Evolutionary conservation across 2,329 filamentous ascomycete species (phyloP).

Genomic region (Thielaviopsis ethacetica): DNA sequence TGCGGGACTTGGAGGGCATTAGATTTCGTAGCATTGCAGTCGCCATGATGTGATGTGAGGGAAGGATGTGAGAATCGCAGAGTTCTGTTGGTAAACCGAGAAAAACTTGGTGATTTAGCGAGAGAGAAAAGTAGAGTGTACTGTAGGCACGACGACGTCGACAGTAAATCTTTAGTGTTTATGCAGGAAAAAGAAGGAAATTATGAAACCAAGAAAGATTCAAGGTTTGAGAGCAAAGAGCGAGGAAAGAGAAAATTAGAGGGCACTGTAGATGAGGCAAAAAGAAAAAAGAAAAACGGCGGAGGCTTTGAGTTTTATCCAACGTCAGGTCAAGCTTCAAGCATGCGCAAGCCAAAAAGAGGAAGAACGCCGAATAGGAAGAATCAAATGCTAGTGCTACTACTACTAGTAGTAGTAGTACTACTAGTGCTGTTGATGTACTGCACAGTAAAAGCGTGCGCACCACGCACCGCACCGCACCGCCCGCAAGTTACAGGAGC

Average conservation of each 20-base stretch:
- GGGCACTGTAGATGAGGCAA: background rate
- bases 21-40: constrained; percentile 9
- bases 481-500: too few relatives aligned
- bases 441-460: too few relatives aligned
- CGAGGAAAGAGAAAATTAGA: background rate
- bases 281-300: background rate
- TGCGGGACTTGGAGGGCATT: constrained; percentile 11
- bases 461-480: too few relatives aligned
- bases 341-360: background rate
- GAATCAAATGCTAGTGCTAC: too few relatives aligned
- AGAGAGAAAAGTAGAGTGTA: background rate
- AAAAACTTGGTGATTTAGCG: background rate
- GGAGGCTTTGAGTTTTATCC: background rate
- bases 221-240: background rate
- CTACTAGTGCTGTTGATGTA: too few relatives aligned
- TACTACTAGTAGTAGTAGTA: too few relatives aligned
- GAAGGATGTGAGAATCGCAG: background rate
- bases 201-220: background rate
- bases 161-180: too few relatives aligned
- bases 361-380: too few relatives aligned
- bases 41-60: background rate
- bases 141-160: too few relatives aligned
- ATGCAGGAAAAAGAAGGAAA: too few relatives aligned
- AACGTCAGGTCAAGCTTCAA: background rate
- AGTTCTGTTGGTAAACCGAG: too few relatives aligned